Evolutionary conservation across 202 grass and related monocot genomes (phyloP).

Genomic region (Brachypodium distachyon): DNA sequence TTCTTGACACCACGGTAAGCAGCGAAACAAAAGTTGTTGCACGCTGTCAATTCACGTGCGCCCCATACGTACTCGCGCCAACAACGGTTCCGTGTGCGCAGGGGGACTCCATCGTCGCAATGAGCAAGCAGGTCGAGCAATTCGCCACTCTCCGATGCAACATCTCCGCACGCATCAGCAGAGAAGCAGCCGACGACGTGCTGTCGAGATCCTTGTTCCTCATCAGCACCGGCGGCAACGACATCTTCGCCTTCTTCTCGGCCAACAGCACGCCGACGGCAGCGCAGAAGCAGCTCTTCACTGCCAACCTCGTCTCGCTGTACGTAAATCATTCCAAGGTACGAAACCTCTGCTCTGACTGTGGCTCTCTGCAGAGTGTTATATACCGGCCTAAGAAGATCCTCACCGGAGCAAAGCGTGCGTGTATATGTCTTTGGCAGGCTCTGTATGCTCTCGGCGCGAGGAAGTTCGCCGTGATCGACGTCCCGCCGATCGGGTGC

Average conservation of each 20-base stretch:
- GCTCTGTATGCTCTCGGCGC: conserved; percentile 50
- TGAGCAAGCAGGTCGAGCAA: conserved; percentile 66
- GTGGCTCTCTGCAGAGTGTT: too few species aligned
- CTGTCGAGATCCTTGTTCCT: conserved; percentile 72
- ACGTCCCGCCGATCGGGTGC: conserved; percentile 79
- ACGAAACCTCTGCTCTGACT: too few species aligned
- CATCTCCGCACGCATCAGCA: conserved; percentile 41
- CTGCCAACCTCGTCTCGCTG: conserved; percentile 37
- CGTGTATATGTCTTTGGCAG: conserved; percentile 6
- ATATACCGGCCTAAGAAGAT: background rate
- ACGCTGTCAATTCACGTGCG: background rate
- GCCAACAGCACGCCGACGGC: conserved; percentile 45
- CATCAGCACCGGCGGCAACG: conserved; percentile 83
- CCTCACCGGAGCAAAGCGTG: background rate
- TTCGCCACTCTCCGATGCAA: conserved; percentile 47
- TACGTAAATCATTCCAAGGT: conserved; percentile 56
- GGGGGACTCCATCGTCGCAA: conserved; percentile 57
- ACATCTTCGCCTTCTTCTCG: conserved; percentile 79
- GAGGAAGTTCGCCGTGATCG: conserved; percentile 62
- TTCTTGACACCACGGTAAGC: conserved; percentile 71
- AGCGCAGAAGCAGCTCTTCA: conserved; percentile 29
- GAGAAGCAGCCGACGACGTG: conserved; percentile 20
- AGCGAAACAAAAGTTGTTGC: too few species aligned
- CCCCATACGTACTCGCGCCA: too few species aligned
- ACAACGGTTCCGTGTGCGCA: too few species aligned